phyloP scores from a whole-genome alignment of 495 filamentous ascomycete genomes.

The Xanthoparmelia taractica region DNA sequence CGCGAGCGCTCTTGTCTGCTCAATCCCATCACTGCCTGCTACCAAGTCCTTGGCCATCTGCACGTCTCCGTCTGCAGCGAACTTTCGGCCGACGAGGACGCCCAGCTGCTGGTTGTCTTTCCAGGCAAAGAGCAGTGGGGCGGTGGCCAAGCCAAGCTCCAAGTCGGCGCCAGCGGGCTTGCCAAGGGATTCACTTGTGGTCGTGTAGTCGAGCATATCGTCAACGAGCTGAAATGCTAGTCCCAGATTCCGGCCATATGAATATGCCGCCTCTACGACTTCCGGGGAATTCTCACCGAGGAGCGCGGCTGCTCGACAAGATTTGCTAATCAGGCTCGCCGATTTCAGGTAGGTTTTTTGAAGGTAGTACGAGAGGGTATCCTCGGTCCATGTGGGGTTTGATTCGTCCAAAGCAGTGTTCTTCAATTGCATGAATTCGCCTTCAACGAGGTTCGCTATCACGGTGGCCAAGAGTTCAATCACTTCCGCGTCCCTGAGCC shows the following conservation, averaged over 20 bases:
- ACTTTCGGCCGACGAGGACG: constrained; percentile 84
- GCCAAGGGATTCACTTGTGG: constrained; percentile 72
- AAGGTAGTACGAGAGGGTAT: constrained; percentile 88
- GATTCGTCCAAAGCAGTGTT: constrained; percentile 85
- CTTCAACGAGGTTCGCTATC: constrained; percentile 94
- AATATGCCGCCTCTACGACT: constrained; percentile 83
- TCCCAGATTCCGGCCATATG: constrained; percentile 85
- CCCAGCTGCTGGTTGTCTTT: constrained; percentile 80
- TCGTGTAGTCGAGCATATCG: constrained; percentile 95
- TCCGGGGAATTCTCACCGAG: constrained; percentile 68
- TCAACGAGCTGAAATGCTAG: constrained; percentile 97
- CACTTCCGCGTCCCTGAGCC: constrained; percentile 85
- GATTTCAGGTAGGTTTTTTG: constrained; percentile 98
- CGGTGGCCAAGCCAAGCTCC: constrained; percentile 90
- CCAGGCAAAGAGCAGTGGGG: constrained; percentile 93
- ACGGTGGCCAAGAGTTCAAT: constrained; percentile 91
- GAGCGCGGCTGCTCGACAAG: constrained; percentile 80
- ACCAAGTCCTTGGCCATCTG: constrained; percentile 76
- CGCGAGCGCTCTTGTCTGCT: constrained; percentile 81
- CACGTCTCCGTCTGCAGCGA: constrained; percentile 74
- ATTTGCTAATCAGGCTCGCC: constrained; percentile 90
- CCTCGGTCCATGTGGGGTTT: constrained; percentile 73
- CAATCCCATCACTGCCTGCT: constrained; percentile 70
- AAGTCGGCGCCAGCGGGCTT: constrained; percentile 94
- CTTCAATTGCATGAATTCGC: constrained; percentile 98